These are phyloP conservation scores for Clarireedia paspali DNA, from an alignment of 2,329 filamentous ascomycete genomes.

Conservation along the genomic window DNA sequence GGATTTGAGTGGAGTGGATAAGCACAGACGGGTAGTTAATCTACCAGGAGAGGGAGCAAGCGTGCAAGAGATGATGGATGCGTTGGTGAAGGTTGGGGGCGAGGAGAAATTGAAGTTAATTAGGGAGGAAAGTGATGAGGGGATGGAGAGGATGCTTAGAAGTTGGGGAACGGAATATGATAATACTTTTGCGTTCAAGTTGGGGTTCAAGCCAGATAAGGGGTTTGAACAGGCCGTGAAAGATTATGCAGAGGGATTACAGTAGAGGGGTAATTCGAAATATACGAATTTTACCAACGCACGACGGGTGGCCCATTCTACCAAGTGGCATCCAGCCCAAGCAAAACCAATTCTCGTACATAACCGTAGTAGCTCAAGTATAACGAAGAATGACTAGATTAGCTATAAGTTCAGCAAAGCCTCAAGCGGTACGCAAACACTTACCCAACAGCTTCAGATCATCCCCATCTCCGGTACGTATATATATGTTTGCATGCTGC, in stretches of 20 bases:
- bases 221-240: slow-evolving; percentile 47
- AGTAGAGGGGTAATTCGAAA: slow-evolving; percentile 10
- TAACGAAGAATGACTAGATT: too few species aligned
- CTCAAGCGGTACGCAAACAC: too few species aligned
- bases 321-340: too few species aligned
- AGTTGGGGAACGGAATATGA: slow-evolving; percentile 54
- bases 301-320: too few species aligned
- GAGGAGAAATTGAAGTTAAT: slow-evolving; percentile 45
- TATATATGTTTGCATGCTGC: background rate
- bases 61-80: slow-evolving; percentile 54
- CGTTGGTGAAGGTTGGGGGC: slow-evolving; percentile 47
- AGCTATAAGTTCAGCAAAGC: too few species aligned
- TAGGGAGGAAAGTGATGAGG: slow-evolving; percentile 46
- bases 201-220: slow-evolving; percentile 45
- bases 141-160: slow-evolving; percentile 48
- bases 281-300: background rate
- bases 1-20: slow-evolving; percentile 31
- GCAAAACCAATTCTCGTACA: too few species aligned
- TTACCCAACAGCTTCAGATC: too few species aligned
- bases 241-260: slow-evolving; percentile 37
- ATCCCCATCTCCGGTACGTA: too few species aligned
- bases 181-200: slow-evolving; percentile 38
- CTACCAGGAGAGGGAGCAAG: slow-evolving; percentile 50
- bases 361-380: too few species aligned
- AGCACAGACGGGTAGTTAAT: slow-evolving; percentile 45